phyloP scores from a whole-genome alignment of 1,284 basidiomycete species.

The Cronartium ribicola region DNA sequence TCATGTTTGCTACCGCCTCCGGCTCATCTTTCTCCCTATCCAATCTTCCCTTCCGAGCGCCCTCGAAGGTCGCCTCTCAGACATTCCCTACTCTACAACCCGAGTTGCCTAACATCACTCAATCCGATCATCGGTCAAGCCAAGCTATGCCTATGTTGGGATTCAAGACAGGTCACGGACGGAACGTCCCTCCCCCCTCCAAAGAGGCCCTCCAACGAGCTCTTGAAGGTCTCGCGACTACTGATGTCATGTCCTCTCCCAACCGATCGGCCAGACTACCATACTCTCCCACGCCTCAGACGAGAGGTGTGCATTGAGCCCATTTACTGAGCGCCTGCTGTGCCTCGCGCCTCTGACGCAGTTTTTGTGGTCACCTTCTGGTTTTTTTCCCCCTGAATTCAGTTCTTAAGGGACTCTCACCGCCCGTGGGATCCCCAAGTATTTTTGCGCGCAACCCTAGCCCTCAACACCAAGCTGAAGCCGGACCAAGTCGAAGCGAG shows the following conservation, averaged over 20 bases:
- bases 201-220: constrained; percentile 19
- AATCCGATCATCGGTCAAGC: neutral
- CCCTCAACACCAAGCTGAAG: too few relatives aligned
- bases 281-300: constrained; percentile 29
- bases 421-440: neutral
- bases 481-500: too few relatives aligned
- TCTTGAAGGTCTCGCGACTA: constrained; percentile 13
- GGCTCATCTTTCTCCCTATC: neutral
- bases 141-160: constrained; percentile 25
- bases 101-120: neutral
- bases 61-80: neutral
- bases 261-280: constrained; percentile 10
- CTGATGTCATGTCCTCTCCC: constrained; percentile 10
- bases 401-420: neutral
- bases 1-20: neutral
- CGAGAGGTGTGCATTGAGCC: constrained; percentile 24
- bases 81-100: neutral
- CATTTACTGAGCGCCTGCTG: neutral
- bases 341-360: too few relatives aligned
- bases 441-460: neutral
- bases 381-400: too few relatives aligned
- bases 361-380: too few relatives aligned
- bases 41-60: neutral
- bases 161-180: constrained; percentile 19
- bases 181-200: constrained; percentile 12